Evolutionary conservation across 2,329 filamentous ascomycete species (phyloP).

Genomic region (Leptographium galeiforme): DNA sequence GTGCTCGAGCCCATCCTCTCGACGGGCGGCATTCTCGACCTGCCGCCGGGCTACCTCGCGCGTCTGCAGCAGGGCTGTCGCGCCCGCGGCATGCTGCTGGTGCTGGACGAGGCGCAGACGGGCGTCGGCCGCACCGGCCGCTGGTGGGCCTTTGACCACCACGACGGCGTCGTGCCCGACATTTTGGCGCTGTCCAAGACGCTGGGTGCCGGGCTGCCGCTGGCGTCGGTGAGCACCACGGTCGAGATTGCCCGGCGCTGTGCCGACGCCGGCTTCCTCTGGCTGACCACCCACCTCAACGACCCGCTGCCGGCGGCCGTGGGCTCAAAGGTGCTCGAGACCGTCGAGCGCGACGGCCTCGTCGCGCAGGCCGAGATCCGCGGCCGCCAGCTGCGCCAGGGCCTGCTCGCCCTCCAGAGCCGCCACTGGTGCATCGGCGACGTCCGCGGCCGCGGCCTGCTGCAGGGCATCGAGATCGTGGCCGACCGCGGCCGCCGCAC

Average conservation of each 20-base stretch:
- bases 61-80: too few species aligned
- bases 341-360: conserved; percentile 42
- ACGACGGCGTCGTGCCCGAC: neutral
- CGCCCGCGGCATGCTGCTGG: neutral
- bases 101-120: conserved; percentile 1
- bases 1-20: conserved; percentile 49
- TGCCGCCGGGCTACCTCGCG: conserved; percentile 39
- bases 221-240: conserved; percentile 43
- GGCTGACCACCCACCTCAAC: conserved; percentile 49
- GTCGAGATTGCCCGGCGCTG: conserved; percentile 35
- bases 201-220: conserved; percentile 5
- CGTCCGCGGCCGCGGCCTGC: conserved; percentile 43
- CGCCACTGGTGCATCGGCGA: conserved; percentile 50
- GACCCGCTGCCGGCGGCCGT: conserved; percentile 48
- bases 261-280: conserved; percentile 35
- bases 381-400: conserved; percentile 32
- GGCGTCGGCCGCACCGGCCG: conserved; percentile 2
- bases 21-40: conserved; percentile 39
- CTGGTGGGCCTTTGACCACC: neutral
- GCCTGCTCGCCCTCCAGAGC: conserved; percentile 29
- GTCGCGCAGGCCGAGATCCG: conserved; percentile 28
- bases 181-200: conserved; percentile 1
- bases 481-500: conserved; percentile 30
- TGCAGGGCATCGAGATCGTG: conserved; percentile 47
- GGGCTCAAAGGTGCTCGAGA: conserved; percentile 47